phyloP scores from a whole-genome alignment of 73 alveolate genomes.

The Uronychia binucleata region DNA sequence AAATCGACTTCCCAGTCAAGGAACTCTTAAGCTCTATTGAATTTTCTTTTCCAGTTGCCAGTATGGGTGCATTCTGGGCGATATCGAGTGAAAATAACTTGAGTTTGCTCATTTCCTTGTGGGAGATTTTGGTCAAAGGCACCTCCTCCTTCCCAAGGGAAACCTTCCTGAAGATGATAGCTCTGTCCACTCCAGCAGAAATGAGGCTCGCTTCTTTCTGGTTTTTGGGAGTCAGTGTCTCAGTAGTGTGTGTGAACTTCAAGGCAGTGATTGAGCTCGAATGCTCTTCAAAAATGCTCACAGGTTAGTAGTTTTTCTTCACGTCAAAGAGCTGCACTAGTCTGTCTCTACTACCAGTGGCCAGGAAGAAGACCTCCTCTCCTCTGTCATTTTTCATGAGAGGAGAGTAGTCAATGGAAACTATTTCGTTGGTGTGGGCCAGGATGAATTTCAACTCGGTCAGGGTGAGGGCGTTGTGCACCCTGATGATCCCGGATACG shows the following conservation, averaged over 20 bases:
- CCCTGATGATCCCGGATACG: slow-evolving; percentile 67
- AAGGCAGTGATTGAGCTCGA: slow-evolving; percentile 60
- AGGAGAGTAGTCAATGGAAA: slow-evolving; percentile 62
- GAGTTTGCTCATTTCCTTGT: neutral
- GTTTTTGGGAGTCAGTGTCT: neutral
- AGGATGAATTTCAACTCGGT: slow-evolving; percentile 51
- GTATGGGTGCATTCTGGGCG: neutral
- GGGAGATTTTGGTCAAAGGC: neutral
- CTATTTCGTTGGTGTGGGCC: slow-evolving; percentile 77
- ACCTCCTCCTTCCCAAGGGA: slow-evolving; percentile 3
- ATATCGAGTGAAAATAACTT: neutral
- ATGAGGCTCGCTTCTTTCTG: slow-evolving; percentile 16
- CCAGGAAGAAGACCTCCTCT: slow-evolving; percentile 25
- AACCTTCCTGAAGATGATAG: slow-evolving; percentile 59
- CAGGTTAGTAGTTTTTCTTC: slow-evolving; percentile 32
- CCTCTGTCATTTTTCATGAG: neutral
- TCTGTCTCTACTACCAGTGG: slow-evolving; percentile 72
- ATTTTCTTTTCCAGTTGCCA: slow-evolving; percentile 2
- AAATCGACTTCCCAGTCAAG: neutral
- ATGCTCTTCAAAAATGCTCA: slow-evolving; percentile 61
- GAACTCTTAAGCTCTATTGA: neutral
- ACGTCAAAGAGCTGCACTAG: slow-evolving; percentile 56
- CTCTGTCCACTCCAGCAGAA: slow-evolving; percentile 64
- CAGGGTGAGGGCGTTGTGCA: slow-evolving; percentile 56
- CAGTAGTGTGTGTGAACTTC: slow-evolving; percentile 31